Evolutionary conservation across 768 basidiomycete genomes (phyloP), one percentile per base, ranked within the genome.

Genomic region (Panellus pusillus): DNA sequence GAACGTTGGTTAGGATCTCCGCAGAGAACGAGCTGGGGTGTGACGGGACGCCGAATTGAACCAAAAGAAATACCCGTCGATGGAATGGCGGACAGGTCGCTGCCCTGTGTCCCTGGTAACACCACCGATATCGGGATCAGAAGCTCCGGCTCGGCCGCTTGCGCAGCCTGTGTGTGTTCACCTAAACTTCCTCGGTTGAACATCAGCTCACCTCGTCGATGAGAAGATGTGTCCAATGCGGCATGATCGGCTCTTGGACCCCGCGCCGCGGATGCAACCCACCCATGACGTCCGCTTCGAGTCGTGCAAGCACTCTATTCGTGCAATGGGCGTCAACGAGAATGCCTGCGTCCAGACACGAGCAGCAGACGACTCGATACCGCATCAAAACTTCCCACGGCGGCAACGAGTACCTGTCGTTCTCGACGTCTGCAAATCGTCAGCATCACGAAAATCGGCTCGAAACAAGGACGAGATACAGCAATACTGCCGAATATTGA

Each of bases 181-280:
- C 28, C 20, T 44, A 32, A 38, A 24, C 24, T 24, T 24, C 24
- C 24, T 24, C 24, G 29, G 15, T 3, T 42, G 20, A n/a, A 12
- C 29, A 28, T 17, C 8, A 20, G 11, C 49, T 43, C 35, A 76
- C 78, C 66, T 81, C 79, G 50, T 81, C 79, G 50, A 81, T 78
- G 2, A 81, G 49, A 3, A 81, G 66, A 66, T 81, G 79, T 1
- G 78, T 79, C 77, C 78, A 81, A 61, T 81, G 79, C 13, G 76
- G 77, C 45, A 70, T 65, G 8, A 70, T 70, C 1, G 65, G 65
- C 31, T 66, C 54, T 31, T 66, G 65, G 17, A 50, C 38, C 7
- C 55, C 63, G 12, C 68, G 63, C 60, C 69, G 66, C 5, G 77
- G 76, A 63, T 79, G 77, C 17, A 79, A 44, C 0, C 69, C 55